A percentile compares a stretch with the other conserved stretches of the same genome.
These are phyloP conservation scores for Amauroascus niger DNA, from an alignment of 2,329 filamentous ascomycete genomes.

Conservation along the genomic window DNA sequence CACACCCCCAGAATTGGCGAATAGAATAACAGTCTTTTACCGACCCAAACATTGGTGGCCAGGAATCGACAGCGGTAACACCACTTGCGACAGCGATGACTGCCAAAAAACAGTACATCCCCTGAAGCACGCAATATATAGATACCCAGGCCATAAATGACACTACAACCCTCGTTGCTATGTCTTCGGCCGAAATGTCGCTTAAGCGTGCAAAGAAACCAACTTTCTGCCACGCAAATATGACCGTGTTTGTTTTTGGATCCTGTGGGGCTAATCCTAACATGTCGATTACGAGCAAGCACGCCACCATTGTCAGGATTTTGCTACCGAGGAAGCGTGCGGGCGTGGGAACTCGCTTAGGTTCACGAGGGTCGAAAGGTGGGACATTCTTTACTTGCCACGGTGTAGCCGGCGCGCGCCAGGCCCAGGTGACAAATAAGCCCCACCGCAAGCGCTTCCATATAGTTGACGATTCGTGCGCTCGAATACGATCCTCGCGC, in stretches of 20 bases:
- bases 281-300: neutral
- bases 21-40: neutral
- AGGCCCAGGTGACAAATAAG: neutral
- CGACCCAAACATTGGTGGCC: constrained; percentile 1
- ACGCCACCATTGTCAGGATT: neutral
- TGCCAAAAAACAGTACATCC: neutral
- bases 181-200: neutral
- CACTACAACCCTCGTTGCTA: neutral
- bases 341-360: neutral
- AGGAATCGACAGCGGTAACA: neutral
- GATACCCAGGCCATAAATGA: neutral
- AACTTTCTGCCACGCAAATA: neutral
- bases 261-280: neutral
- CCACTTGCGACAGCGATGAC: neutral
- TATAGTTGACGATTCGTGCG: neutral
- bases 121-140: neutral
- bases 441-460: neutral
- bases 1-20: neutral
- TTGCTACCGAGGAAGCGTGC: neutral
- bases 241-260: neutral
- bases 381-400: neutral
- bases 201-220: neutral
- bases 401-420: neutral
- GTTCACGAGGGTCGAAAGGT: neutral
- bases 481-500: neutral